phyloP scores from a whole-genome alignment of 345 rosid genomes.

The Syzygium oleosum region DNA sequence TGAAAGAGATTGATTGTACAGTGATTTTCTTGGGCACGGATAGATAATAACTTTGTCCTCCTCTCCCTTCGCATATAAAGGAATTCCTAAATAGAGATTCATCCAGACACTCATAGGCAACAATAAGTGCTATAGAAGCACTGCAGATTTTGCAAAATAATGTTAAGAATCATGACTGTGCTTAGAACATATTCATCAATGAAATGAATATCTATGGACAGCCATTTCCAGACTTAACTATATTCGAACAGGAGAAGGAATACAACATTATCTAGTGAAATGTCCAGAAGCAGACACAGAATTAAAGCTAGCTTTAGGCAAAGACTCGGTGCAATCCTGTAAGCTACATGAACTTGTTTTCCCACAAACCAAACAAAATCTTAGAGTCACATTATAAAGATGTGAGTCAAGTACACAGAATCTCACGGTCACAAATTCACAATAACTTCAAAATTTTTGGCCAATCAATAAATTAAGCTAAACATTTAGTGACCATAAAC shows the following conservation, averaged over 20 bases:
- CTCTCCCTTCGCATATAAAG: background rate
- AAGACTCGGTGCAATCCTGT: background rate
- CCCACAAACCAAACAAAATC: background rate
- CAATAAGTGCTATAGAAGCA: background rate
- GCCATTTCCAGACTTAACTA: background rate
- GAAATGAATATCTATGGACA: background rate
- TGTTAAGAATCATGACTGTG: background rate
- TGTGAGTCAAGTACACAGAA: background rate
- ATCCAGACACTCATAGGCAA: background rate
- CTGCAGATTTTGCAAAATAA: background rate
- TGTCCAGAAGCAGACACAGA: background rate
- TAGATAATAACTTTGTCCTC: background rate
- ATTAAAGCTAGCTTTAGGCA: background rate
- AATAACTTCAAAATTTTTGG: background rate
- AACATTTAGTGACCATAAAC: background rate
- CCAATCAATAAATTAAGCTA: background rate
- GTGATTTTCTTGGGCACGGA: background rate
- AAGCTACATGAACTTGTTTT: background rate
- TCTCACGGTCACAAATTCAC: background rate
- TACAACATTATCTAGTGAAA: background rate
- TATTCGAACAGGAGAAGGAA: background rate
- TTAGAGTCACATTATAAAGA: background rate
- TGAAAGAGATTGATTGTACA: background rate
- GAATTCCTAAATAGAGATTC: background rate
- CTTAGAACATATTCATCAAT: background rate